Conservation (phyloP, 148 eudicot genomes). For the Selenicereus undatus region DNA sequence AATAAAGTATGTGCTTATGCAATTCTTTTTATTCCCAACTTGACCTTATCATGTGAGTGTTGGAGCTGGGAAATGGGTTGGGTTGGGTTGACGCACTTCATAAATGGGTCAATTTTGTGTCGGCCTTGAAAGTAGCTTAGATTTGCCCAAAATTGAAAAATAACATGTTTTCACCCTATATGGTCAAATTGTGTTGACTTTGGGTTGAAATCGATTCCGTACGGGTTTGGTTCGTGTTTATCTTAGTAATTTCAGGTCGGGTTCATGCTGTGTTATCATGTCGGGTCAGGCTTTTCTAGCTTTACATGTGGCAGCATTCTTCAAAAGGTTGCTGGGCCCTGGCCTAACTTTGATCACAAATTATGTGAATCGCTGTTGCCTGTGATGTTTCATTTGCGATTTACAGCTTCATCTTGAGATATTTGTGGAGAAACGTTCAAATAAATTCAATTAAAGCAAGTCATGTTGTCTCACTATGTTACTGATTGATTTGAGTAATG, state of each 20-base stretch:
- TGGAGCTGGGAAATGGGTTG: no score
- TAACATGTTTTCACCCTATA: no score
- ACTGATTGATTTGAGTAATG: neutral
- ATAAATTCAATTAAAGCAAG: neutral
- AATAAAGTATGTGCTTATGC: constrained; percentile 54
- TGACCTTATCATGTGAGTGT: neutral
- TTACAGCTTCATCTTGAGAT: neutral
- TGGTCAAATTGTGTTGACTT: no score
- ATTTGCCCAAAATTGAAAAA: no score
- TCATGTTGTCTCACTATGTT: neutral
- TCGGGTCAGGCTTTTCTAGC: no score
- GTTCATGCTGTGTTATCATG: no score
- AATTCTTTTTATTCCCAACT: constrained; percentile 11
- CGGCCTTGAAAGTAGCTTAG: no score
- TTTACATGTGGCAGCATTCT: neutral
- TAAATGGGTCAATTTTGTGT: no score
- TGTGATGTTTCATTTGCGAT: neutral
- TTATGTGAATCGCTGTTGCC: neutral
- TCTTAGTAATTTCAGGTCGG: no score
- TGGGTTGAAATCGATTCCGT: no score
- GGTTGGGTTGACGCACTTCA: no score
- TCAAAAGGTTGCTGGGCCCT: neutral
- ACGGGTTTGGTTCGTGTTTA: no score
- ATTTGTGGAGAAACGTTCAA: neutral
- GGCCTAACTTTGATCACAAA: neutral